A percentile compares a stretch with the other conserved stretches of the same genome.
phyloP scores from a whole-genome alignment of 208 protist genomes.

The Leishmania turanica region DNA sequence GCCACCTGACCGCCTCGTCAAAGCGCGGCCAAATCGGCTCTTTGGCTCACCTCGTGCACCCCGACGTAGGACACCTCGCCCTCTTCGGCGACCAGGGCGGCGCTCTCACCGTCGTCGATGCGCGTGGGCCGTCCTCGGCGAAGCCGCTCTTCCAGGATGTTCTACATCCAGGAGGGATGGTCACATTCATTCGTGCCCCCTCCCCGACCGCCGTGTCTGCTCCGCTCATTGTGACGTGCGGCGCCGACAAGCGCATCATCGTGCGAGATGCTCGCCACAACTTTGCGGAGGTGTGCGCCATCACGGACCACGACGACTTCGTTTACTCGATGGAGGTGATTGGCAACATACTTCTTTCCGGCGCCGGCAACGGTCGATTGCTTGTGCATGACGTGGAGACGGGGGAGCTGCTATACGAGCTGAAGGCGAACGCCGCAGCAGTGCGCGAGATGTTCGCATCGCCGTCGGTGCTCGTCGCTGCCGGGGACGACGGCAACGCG shows the following conservation, averaged over 20 bases:
- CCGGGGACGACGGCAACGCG: constrained; percentile 88
- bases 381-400: constrained; percentile 76
- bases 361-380: constrained; percentile 81
- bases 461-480: constrained; percentile 47
- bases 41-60: constrained; percentile 48
- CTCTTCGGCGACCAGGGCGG: constrained; percentile 80
- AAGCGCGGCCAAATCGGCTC: constrained; percentile 77
- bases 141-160: constrained; percentile 49
- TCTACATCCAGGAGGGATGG: constrained; percentile 74
- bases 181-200: constrained; percentile 55
- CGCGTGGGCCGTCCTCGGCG: constrained; percentile 31
- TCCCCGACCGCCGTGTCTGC: constrained; percentile 23
- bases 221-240: constrained; percentile 71
- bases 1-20: constrained; percentile 46
- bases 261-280: constrained; percentile 63
- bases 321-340: constrained; percentile 82
- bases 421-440: constrained; percentile 65
- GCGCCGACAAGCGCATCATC: constrained; percentile 75
- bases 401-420: constrained; percentile 75
- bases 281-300: constrained; percentile 49
- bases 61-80: constrained; percentile 38
- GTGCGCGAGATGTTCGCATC: constrained; percentile 76
- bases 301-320: constrained; percentile 77
- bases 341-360: constrained; percentile 63
- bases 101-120: constrained; percentile 68